Percentiles rank a stretch among this genome's conserved stretches.
These are phyloP conservation scores for Phytopythium mirpurense DNA, from an alignment of 352 stramenopile genomes.

Conservation along the genomic window DNA sequence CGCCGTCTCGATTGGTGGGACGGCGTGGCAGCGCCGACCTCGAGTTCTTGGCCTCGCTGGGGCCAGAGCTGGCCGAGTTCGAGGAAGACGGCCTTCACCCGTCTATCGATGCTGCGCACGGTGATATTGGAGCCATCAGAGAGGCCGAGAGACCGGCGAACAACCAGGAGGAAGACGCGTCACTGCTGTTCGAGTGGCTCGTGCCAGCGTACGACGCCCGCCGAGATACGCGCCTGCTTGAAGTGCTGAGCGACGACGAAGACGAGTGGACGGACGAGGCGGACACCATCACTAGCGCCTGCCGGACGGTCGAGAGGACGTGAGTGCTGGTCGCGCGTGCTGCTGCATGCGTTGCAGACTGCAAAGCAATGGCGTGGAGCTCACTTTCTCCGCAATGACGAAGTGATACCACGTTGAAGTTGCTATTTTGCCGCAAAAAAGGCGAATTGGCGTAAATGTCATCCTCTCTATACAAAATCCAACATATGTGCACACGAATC, in stretches of 20 bases:
- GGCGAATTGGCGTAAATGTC: too few species aligned
- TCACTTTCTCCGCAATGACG: too few species aligned
- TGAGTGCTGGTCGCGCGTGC: neutral
- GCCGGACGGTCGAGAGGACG: neutral
- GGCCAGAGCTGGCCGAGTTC: conserved; percentile 50
- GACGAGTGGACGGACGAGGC: neutral
- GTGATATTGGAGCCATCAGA: neutral
- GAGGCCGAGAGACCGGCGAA: neutral
- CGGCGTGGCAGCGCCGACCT: conserved; percentile 3
- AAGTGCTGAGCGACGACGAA: conserved; percentile 28
- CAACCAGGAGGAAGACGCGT: conserved; percentile 5
- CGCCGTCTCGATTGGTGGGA: too few species aligned
- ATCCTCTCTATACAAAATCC: too few species aligned
- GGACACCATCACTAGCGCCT: neutral
- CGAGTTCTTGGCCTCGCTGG: conserved; percentile 13
- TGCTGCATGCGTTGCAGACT: too few species aligned
- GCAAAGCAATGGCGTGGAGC: too few species aligned
- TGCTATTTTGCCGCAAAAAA: too few species aligned
- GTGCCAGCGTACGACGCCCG: conserved; percentile 16
- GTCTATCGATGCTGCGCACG: neutral
- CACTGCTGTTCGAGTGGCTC: conserved; percentile 19
- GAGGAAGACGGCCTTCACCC: conserved; percentile 45
- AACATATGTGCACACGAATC: too few species aligned
- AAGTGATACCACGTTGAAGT: neutral
- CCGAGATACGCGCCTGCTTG: conserved; percentile 11